Evolutionary conservation across 805 yeast genomes (phyloP), one percentile per base, ranked within the genome.

Genomic region (Kodamaea kakaduensis): DNA sequence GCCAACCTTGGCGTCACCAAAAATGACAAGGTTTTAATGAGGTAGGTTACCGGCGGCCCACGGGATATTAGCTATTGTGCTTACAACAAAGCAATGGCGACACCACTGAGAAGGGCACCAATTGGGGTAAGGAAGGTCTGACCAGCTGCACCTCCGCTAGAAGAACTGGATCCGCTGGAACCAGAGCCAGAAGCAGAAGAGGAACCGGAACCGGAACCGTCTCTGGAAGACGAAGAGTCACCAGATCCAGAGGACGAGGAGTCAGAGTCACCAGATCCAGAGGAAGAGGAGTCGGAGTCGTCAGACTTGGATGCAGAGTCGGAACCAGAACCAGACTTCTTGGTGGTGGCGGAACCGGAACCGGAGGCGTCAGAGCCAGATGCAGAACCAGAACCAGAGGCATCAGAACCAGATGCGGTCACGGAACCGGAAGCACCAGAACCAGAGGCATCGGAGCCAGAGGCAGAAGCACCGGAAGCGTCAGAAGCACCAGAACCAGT

Each of bases 41-140:
- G n/a, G n/a, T n/a, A n/a, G n/a, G n/a, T n/a, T n/a, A n/a, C n/a
- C n/a, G n/a, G n/a, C n/a, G n/a, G n/a, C n/a, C n/a, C n/a, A n/a
- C n/a, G n/a, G n/a, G n/a, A n/a, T n/a, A n/a, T 12, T n/a, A 25
- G 17, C 12, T 13, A 22, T n/a, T 13, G n/a, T 12, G 8, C 19
- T 31, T 34, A 40, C 35, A 40, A 36, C 16, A 40, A 29, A 6
- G 43, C 43, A 17, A 40, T 31, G 9, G 25, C 31, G 13, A 36
- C 23, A 27, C 34, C 35, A 17, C 43, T 40, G 15, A 40, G 15
- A 19, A 40, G 12, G 13, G 40, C 43, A 22, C 40, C 36, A 12
- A 32, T 25, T n/a, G 43, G 43, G 9, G 36, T 34, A 15, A 17
- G 9, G 31, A 25, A 23, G 17, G 31, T 19, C 7, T 17, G 27